phyloP scores from a whole-genome alignment of 2,329 filamentous ascomycete genomes.

The Sclerotinia borealis region DNA sequence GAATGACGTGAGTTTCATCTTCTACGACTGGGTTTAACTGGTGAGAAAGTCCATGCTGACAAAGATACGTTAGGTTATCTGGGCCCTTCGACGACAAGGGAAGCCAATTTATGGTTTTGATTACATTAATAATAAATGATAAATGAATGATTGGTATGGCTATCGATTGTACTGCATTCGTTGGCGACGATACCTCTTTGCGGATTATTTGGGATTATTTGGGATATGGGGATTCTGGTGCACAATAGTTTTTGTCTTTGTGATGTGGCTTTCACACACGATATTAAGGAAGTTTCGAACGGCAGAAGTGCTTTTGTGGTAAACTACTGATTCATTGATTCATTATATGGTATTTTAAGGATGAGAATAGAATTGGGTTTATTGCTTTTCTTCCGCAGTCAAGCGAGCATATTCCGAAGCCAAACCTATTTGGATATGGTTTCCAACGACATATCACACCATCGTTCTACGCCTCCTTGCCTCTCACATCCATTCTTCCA shows the following conservation, averaged over 20 bases:
- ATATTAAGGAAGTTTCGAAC: neutral
- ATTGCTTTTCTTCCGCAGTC: neutral
- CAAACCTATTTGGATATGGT: neutral
- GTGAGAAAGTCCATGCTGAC: neutral
- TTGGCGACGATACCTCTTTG: slow-evolving; percentile 1
- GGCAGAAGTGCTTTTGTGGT: neutral
- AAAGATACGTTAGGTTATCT: slow-evolving; percentile 44
- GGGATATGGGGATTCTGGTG: neutral
- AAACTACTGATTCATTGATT: neutral
- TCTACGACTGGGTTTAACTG: neutral
- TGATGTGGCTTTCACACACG: neutral
- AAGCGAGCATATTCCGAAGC: neutral
- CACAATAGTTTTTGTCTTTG: neutral
- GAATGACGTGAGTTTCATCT: slow-evolving; percentile 46
- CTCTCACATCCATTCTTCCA: neutral
- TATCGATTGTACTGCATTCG: neutral
- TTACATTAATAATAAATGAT: slow-evolving; percentile 26
- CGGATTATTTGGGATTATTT: neutral
- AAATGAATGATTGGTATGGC: neutral
- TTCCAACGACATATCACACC: neutral
- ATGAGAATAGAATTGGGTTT: neutral
- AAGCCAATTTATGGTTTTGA: slow-evolving; percentile 55
- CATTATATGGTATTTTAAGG: neutral
- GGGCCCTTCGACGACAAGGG: slow-evolving; percentile 43
- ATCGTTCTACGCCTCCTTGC: neutral